These are phyloP conservation scores for Stephania cephalantha DNA, from an alignment of 164 flowering plant species.

Conservation along the genomic window DNA sequence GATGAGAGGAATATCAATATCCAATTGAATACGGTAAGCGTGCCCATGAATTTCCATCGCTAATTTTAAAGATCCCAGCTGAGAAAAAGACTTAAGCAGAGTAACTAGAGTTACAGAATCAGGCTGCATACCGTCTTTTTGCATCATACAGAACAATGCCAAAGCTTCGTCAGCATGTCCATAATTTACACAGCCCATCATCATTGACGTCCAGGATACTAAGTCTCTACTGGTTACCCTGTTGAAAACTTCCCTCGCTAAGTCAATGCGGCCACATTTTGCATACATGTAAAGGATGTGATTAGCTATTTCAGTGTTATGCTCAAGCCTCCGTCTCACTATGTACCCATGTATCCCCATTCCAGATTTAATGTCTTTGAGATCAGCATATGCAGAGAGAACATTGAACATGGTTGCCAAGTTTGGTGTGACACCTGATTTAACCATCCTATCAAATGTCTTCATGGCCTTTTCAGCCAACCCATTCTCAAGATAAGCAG, in stretches of 20 bases:
- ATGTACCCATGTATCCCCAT: conserved; percentile 41
- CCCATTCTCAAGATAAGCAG: conserved; percentile 33
- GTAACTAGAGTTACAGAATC: conserved; percentile 35
- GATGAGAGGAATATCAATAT: conserved; percentile 24
- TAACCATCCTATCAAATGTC: conserved; percentile 27
- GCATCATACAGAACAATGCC: conserved; percentile 34
- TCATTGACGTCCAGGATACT: conserved; percentile 60
- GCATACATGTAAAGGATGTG: conserved; percentile 45
- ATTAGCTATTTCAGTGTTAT: conserved; percentile 36
- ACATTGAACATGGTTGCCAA: conserved; percentile 29
- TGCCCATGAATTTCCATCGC: conserved; percentile 43
- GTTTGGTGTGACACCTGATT: conserved; percentile 31
- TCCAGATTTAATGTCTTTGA: conserved; percentile 29
- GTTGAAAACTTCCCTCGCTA: conserved; percentile 37
- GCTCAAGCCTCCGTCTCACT: conserved; percentile 31
- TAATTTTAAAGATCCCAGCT: conserved; percentile 30
- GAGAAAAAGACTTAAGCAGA: conserved; percentile 43
- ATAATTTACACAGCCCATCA: conserved; percentile 35
- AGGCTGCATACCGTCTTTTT: conserved; percentile 22
- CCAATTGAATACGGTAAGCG: conserved; percentile 25
- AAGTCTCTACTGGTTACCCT: conserved; percentile 34
- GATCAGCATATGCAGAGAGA: conserved; percentile 32
- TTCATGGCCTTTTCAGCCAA: conserved; percentile 24
- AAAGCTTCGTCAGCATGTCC: conserved; percentile 40
- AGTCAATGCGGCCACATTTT: conserved; percentile 33